A percentile compares a stretch with the other conserved stretches of the same genome.
Conservation (phyloP, 768 basidiomycete species). For the Sarcodon aspratus region DNA sequence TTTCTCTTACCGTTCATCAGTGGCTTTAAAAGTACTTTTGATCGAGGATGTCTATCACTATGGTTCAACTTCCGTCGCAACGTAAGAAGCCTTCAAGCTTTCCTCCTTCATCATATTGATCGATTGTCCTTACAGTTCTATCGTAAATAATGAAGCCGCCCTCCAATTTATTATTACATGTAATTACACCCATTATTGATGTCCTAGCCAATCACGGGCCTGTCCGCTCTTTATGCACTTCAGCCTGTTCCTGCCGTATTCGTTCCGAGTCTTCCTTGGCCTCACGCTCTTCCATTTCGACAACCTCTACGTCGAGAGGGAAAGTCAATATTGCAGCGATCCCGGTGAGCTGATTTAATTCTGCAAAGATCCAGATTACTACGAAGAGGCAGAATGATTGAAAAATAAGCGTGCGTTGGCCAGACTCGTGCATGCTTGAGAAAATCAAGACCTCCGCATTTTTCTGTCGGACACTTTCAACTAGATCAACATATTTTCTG, state of each 20-base stretch:
- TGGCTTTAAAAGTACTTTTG: conserved; percentile 95
- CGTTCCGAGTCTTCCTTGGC: conserved; percentile 31
- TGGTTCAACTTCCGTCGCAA: conserved; percentile 96
- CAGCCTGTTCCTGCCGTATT: no score
- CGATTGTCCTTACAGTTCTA: conserved; percentile 49
- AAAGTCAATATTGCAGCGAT: conserved; percentile 94
- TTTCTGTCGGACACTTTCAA: conserved; percentile 79
- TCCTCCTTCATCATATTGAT: conserved; percentile 4
- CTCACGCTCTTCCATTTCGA: conserved; percentile 85
- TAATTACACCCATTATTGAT: not conserved
- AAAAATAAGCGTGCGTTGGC: conserved; percentile 66
- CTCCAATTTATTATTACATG: not conserved
- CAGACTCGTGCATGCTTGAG: conserved; percentile 99
- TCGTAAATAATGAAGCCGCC: conserved; percentile 39
- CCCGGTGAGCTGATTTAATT: conserved; percentile 92
- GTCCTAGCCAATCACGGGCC: no score
- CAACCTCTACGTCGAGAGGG: conserved; percentile 90
- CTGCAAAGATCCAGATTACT: conserved; percentile 27
- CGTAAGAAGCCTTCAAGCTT: conserved; percentile 35
- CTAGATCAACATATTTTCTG: conserved; percentile 77
- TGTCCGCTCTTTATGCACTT: no score
- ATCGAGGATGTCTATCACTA: conserved; percentile 88
- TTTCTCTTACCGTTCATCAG: conserved; percentile 24
- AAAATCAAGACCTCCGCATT: conserved; percentile 94
- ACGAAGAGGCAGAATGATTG: not conserved